Evolutionary conservation across 495 filamentous ascomycete genomes (phyloP).

Genomic region (Penicillium paxilli): DNA sequence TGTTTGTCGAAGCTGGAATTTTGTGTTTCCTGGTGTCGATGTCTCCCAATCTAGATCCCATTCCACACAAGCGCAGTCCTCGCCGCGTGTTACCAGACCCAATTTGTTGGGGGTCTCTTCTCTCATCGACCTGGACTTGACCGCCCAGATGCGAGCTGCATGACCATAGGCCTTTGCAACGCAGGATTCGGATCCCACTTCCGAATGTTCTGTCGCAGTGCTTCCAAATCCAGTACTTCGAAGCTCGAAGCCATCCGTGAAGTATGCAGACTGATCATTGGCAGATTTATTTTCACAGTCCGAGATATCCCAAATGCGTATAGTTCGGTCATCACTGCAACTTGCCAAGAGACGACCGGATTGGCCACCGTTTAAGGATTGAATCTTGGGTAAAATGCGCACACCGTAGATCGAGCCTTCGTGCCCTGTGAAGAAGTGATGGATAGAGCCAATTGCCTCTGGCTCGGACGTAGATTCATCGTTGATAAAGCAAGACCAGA

Average conservation of each 20-base stretch:
- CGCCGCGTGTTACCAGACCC: slow-evolving; percentile 70
- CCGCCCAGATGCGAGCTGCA: slow-evolving; percentile 84
- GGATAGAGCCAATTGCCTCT: slow-evolving; percentile 41
- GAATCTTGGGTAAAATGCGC: slow-evolving; percentile 64
- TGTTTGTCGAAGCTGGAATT: slow-evolving; percentile 49
- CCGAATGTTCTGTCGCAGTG: slow-evolving; percentile 13
- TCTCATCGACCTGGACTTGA: slow-evolving; percentile 58
- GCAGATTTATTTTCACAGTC: slow-evolving; percentile 36
- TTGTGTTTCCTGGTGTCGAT: slow-evolving; percentile 9
- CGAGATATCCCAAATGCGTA: slow-evolving; percentile 85
- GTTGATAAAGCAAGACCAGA: slow-evolving; percentile 71
- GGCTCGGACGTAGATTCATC: slow-evolving; percentile 2
- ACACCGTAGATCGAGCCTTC: slow-evolving; percentile 94
- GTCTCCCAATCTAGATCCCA: slow-evolving; percentile 59
- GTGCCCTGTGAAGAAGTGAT: slow-evolving; percentile 80
- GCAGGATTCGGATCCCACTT: slow-evolving; percentile 31
- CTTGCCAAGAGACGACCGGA: slow-evolving; percentile 69
- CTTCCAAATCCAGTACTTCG: slow-evolving; percentile 44
- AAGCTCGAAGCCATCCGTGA: slow-evolving; percentile 45
- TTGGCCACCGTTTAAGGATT: slow-evolving; percentile 26
- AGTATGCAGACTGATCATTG: slow-evolving; percentile 37
- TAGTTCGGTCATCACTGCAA: slow-evolving; percentile 93
- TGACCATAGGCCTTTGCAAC: slow-evolving; percentile 80
- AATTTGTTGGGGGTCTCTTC: slow-evolving; percentile 17
- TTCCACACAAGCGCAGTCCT: slow-evolving; percentile 70